phyloP scores from a whole-genome alignment of 179 eudicot species.

The Carnegiea gigantea region DNA sequence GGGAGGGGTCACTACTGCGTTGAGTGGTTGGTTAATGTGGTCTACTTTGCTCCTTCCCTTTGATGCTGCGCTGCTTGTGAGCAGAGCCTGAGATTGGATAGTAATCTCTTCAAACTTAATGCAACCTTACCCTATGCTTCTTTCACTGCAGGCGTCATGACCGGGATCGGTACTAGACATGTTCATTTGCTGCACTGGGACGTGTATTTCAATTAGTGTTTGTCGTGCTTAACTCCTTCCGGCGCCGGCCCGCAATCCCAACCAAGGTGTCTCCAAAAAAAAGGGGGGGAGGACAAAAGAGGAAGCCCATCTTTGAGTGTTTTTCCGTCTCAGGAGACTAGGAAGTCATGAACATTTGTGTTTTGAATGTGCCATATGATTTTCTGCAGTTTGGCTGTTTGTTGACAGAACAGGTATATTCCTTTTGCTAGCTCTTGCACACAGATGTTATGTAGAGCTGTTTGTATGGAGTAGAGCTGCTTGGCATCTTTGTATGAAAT shows the following conservation, averaged over 20 bases:
- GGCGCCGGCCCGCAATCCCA: background rate
- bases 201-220: background rate
- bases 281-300: background rate
- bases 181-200: background rate
- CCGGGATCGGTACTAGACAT: constrained; percentile 38
- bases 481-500: background rate
- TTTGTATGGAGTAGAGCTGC: background rate
- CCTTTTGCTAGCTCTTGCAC: background rate
- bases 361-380: background rate
- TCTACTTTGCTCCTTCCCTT: background rate
- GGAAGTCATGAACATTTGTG: background rate
- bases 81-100: background rate
- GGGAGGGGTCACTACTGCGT: too few species aligned
- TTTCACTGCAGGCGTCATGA: constrained; percentile 39
- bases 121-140: background rate
- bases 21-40: too few species aligned
- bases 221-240: background rate
- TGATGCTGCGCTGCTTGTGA: background rate
- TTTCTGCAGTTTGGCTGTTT: constrained; percentile 8
- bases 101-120: background rate
- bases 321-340: background rate
- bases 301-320: background rate
- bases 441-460: background rate
- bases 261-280: background rate
- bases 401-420: constrained; percentile 5